A percentile compares a stretch with the other conserved stretches of the same genome.
phyloP scores from a whole-genome alignment of 2,329 filamentous ascomycete species.

The Hymenoscyphus scutula region DNA sequence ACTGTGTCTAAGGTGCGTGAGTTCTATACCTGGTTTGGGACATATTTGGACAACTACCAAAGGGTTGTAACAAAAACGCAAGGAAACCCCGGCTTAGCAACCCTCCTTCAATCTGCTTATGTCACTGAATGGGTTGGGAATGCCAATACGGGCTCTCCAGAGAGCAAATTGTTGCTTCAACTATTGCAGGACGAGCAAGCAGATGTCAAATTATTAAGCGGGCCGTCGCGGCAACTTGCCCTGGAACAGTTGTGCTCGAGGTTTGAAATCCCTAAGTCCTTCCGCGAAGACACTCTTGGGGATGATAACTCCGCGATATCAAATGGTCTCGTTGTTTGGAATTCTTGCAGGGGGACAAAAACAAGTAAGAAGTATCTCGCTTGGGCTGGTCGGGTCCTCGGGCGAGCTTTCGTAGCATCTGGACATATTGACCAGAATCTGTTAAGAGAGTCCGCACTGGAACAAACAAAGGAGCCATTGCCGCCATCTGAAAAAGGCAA shows the following conservation, averaged over 20 bases:
- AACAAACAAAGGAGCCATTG: slow-evolving; percentile 42
- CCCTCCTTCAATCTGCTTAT: slow-evolving; percentile 67
- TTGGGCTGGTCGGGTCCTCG: slow-evolving; percentile 84
- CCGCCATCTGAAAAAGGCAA: slow-evolving; percentile 37
- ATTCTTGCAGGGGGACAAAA: slow-evolving; percentile 64
- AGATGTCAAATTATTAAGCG: slow-evolving; percentile 63
- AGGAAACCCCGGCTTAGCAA: slow-evolving; percentile 57
- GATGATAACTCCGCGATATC: slow-evolving; percentile 61
- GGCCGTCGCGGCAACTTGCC: slow-evolving; percentile 67
- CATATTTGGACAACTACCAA: slow-evolving; percentile 63
- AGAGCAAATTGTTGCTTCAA: slow-evolving; percentile 75
- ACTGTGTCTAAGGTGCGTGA: slow-evolving; percentile 72
- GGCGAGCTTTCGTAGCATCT: slow-evolving; percentile 76
- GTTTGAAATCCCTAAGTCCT: slow-evolving; percentile 61
- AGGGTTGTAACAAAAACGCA: slow-evolving; percentile 40
- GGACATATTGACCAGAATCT: slow-evolving; percentile 64
- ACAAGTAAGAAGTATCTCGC: slow-evolving; percentile 68
- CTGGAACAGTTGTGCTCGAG: slow-evolving; percentile 70
- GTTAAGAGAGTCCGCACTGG: slow-evolving; percentile 57
- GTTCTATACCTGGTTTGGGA: slow-evolving; percentile 77
- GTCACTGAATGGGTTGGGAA: slow-evolving; percentile 67
- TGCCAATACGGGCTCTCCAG: slow-evolving; percentile 65
- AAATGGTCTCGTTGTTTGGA: slow-evolving; percentile 69
- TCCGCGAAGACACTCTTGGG: slow-evolving; percentile 65
- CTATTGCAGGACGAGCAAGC: slow-evolving; percentile 72